Evolutionary conservation across 768 basidiomycete species (phyloP).

Genomic region (Russula sp.): DNA sequence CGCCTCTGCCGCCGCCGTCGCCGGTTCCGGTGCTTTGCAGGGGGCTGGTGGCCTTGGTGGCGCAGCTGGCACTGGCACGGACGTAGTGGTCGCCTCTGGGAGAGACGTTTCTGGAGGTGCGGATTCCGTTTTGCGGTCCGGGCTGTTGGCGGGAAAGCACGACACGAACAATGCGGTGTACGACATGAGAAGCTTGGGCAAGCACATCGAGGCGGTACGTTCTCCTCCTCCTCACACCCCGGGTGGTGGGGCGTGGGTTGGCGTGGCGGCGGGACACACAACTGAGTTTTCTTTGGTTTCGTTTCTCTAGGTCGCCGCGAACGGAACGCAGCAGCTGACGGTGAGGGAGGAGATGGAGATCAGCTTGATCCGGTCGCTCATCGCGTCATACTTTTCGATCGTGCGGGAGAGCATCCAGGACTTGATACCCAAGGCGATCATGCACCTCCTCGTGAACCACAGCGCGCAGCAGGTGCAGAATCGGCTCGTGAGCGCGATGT

Average conservation of each 20-base stretch:
- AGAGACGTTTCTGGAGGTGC: conserved; percentile 54
- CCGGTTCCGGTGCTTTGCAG: neutral
- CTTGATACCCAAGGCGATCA: conserved; percentile 94
- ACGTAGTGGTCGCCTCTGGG: conserved; percentile 45
- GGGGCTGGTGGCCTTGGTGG: conserved; percentile 22
- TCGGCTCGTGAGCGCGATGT: conserved; percentile 85
- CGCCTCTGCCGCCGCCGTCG: neutral
- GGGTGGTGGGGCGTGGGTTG: too few species aligned
- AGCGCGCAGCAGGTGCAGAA: conserved; percentile 98
- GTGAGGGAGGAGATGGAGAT: conserved; percentile 96
- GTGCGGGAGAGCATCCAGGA: conserved; percentile 96
- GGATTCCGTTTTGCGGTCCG: conserved; percentile 45
- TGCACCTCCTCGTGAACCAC: conserved; percentile 96
- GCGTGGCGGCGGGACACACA: neutral
- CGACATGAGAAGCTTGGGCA: conserved; percentile 98
- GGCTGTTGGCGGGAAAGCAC: conserved; percentile 60
- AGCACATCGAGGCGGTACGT: conserved; percentile 95
- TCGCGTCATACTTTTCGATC: conserved; percentile 92
- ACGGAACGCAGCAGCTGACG: conserved; percentile 56
- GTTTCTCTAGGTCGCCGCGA: conserved; percentile 37
- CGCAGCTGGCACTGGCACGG: too few species aligned
- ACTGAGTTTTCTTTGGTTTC: too few species aligned
- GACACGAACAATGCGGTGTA: conserved; percentile 82
- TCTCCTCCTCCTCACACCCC: neutral
- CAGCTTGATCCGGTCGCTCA: conserved; percentile 86